Base-by-base conservation (phyloP, 2,329 filamentous ascomycete species). In the Ophiocordyceps sinensis region DNA sequence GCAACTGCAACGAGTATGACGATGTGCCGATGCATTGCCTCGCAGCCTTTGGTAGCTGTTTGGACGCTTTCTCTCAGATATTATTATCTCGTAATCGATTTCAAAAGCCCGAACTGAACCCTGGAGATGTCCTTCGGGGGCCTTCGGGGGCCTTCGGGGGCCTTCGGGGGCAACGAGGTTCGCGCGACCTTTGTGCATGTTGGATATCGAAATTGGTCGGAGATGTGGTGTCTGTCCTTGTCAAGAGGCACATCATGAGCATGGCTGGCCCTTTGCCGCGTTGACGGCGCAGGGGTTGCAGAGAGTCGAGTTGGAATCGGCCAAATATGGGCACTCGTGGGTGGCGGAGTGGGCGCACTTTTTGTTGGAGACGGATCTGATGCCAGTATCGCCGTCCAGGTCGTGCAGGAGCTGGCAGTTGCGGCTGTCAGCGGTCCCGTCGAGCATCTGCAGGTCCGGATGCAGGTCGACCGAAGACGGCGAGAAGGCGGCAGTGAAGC, bases 251-350 rank as follows among this genome's bases (percentile, higher is more conserved):
- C 2, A 15, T 40, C 31, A 51, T 31, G 46, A 37, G 37, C 54
- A 57, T 17, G 54, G 51, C 41, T 51, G 47, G 12, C 53, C 52
- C 29, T 46, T 51, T 15, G 52, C 41, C 17, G 42, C 47, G 19
- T 51, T 51, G 28, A 43, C 28, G 14, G 53, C 43, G 41, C 54
- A 57, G 14, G 47, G 45, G 14, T 40, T 42, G 44, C 54, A 57
- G 10, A 57, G 44, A 5, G 38, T 44, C 11, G 45, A 44, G 31
- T 53, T 54, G 37, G 53, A 56, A 43, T 57, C 54, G 9, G 52
- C 49, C 13, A 57, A 44, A 35, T 47, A 52, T 4, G 51, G 51
- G 39, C 54, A 57, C 13, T 46, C 32, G 36, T 57, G 54, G 11
- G 51, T 52, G 15, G 43, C 31, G 11, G 45, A 41, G 36, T 57